Base-by-base conservation (phyloP, 768 basidiomycete genomes). In the Melanogaster broomeanus region DNA sequence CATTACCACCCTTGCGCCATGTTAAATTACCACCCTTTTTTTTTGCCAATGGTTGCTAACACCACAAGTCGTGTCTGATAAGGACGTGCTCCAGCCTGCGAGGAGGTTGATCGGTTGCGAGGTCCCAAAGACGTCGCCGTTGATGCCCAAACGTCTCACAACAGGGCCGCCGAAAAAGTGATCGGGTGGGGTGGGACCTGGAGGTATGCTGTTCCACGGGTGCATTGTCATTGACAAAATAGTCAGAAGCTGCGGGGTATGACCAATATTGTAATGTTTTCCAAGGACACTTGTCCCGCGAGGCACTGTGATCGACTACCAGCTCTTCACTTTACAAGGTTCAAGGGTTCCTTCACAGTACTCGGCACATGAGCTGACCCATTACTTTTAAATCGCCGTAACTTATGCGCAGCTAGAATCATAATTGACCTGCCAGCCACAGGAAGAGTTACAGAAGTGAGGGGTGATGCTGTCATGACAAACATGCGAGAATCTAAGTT, bases 21-120 rank as follows among this genome's bases (percentile, higher is more conserved):
- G 38, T 25, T 38, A 40, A 40, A 53, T 30, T 38, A 50, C 30
- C 15, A 33, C 52, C 58, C 52, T 30, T 18, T n/a, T 56, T 18
- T 51, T 30, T 22, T 35, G 18, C 25, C 34, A 18, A n/a, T 39
- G 37, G 21, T 38, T 18, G 31, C 9, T 18, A n/a, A n/a, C n/a
- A n/a, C n/a, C n/a, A n/a, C n/a, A n/a, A n/a, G n/a, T n/a, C n/a
- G n/a, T n/a, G n/a, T n/a, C n/a, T n/a, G n/a, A n/a, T n/a, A n/a
- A n/a, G n/a, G n/a, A n/a, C n/a, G n/a, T n/a, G n/a, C n/a, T n/a
- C n/a, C n/a, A n/a, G n/a, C n/a, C n/a, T n/a, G n/a, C 25, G 25
- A 27, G 25, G 25, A 27, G 8, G 25, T 27, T 27, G 4, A 27
- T 27, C 25, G 25, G 25, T 27, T 27, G 25, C 25, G 25, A 27